A percentile compares a stretch with the other conserved stretches of the same genome.
These are phyloP conservation scores for Allium sativum DNA, from an alignment of 106 monocot species.

Conservation along the genomic window DNA sequence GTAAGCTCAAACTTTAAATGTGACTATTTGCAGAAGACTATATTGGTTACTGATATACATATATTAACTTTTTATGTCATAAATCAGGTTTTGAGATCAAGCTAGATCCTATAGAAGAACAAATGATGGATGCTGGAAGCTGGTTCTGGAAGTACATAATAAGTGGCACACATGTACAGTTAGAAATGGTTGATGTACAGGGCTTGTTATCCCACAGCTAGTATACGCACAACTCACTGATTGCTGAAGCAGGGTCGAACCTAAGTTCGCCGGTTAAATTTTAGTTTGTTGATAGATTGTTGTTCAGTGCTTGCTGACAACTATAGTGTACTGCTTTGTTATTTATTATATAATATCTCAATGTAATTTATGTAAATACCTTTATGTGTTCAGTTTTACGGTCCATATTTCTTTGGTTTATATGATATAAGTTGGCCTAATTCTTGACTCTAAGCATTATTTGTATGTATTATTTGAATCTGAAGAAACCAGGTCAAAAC, in stretches of 20 bases:
- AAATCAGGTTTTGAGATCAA: constrained; percentile 50
- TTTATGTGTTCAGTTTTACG: no score
- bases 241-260: constrained; percentile 5
- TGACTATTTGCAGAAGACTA: no score
- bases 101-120: constrained; percentile 46
- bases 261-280: constrained; percentile 1
- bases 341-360: no score
- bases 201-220: not conserved
- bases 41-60: no score
- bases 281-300: constrained; percentile 4
- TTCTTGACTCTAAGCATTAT: no score
- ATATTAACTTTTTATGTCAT: no score
- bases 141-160: constrained; percentile 84
- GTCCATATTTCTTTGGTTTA: no score
- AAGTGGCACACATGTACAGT: constrained; percentile 42
- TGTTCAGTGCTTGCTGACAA: constrained; percentile 1
- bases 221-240: not conserved
- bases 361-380: no score
- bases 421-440: no score
- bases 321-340: not conserved
- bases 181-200: constrained; percentile 47
- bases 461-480: no score
- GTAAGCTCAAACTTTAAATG: no score
- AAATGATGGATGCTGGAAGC: constrained; percentile 57
- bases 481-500: no score